Conservation (phyloP, 169 alveolate genomes). For the Cystoisospora suis region DNA sequence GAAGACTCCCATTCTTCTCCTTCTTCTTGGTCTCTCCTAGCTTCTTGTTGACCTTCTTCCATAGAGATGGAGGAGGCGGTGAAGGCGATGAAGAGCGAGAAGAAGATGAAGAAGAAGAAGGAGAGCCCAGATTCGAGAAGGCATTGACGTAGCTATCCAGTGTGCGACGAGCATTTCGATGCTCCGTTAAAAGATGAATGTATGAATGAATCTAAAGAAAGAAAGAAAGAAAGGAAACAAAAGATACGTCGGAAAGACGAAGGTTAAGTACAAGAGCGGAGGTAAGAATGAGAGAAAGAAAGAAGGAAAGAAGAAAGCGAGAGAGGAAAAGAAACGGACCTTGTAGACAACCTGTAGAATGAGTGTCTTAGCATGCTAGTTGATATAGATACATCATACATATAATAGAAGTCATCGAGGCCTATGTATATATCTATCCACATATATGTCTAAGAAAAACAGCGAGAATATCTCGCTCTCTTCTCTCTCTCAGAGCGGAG, state of each 20-base stretch:
- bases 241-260: neutral
- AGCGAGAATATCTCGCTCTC: too few species aligned
- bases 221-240: neutral
- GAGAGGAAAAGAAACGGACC: neutral
- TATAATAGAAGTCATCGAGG: too few species aligned
- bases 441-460: too few species aligned
- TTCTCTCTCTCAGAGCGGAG: too few species aligned
- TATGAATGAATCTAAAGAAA: neutral
- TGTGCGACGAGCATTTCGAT: neutral
- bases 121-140: neutral
- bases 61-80: neutral
- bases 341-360: neutral
- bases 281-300: neutral
- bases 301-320: neutral
- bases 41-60: too few species aligned
- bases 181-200: neutral
- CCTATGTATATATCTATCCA: too few species aligned
- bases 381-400: too few species aligned
- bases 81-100: neutral
- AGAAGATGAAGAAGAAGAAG: neutral
- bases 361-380: too few species aligned
- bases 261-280: neutral
- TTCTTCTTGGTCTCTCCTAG: too few species aligned
- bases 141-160: neutral
- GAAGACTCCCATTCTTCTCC: too few species aligned